Conservation (phyloP, 1,139 yeast genomes). For the Diutina catenulata region DNA sequence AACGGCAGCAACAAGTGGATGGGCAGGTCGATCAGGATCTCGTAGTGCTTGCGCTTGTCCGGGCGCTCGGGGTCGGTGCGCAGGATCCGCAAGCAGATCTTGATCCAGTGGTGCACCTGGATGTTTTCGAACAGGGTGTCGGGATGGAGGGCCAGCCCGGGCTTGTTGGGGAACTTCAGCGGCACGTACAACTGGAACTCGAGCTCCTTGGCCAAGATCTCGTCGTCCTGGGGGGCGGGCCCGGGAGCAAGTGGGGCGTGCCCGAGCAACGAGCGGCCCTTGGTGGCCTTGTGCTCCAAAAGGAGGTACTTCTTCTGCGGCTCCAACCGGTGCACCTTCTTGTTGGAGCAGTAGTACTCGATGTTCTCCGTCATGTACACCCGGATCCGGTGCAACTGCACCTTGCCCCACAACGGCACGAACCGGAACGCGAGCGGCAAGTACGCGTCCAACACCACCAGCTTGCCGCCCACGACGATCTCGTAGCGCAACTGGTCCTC, state of each 20-base stretch:
- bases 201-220: conserved; percentile 46
- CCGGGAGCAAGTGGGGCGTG: conserved; percentile 12
- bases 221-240: conserved; percentile 18
- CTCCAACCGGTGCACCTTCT: conserved; percentile 84
- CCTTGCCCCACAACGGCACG: conserved; percentile 73
- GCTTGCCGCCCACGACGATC: conserved; percentile 79
- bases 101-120: conserved; percentile 89
- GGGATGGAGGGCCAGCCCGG: conserved; percentile 47
- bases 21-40: conserved; percentile 86
- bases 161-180: conserved; percentile 37
- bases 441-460: conserved; percentile 71
- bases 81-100: conserved; percentile 70
- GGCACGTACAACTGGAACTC: conserved; percentile 84
- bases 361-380: conserved; percentile 78
- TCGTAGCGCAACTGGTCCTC: conserved; percentile 85
- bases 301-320: conserved; percentile 73
- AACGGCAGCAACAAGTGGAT: conserved; percentile 56
- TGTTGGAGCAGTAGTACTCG: conserved; percentile 78
- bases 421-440: conserved; percentile 77
- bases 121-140: conserved; percentile 71
- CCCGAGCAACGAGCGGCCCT: conserved; percentile 31
- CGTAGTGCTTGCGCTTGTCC: conserved; percentile 71
- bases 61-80: conserved; percentile 44
- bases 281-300: conserved; percentile 65
- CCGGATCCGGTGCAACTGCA: conserved; percentile 74